Base-by-base conservation (phyloP, 495 filamentous ascomycete genomes). In the Rostrohypoxylon terebratum region DNA sequence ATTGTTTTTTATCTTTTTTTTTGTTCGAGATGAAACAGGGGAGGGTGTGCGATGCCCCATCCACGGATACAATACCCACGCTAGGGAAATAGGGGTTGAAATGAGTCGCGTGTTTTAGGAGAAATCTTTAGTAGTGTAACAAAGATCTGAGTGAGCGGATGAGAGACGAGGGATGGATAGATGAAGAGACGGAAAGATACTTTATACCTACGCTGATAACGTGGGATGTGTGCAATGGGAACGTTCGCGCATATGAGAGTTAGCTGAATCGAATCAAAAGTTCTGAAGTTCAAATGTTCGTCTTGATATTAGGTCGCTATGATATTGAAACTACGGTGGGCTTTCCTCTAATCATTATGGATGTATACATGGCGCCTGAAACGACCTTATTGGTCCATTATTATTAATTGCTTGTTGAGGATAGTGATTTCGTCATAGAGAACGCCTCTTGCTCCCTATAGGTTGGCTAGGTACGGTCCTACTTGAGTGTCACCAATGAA, bases 51-150 rank as follows among this genome's bases (percentile, higher is more conserved):
- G 1, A 18, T 6, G 1, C 68, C 68, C 68, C 31, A 45, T 57
- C 59, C 55, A 48, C 14, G 13, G 4, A 53, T 31, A 53, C 42
- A 57, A 71, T 71, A 62, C 68, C 68, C 55, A 55, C 66, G 47
- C 62, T 50, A 62, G 68, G 68, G 48, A 62, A 44, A 50, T 33
- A 18, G 9, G 4, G 23, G 20, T 20, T 1, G 34, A 34, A 36
- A 34, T 1, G 21, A 34, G 48, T 23, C 44, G 47, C 61, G 54
- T 50, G 60, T 4, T 54, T 45, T 59, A 31, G 25, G 38, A n/a
- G 38, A 42, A 13, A 2, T 42, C 38, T 42, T 42, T 11, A 16
- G 44, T 31, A 28, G 42, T 33, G 45, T 36, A 14, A 38, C 20
- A 9, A 48, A 54, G 48, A 42, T 13, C 28, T 28, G 28, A 28